Percentiles rank a stretch among this genome's conserved stretches.
These are phyloP conservation scores for Scutellaria barbata DNA, from an alignment of 257 asterid species.

Conservation along the genomic window DNA sequence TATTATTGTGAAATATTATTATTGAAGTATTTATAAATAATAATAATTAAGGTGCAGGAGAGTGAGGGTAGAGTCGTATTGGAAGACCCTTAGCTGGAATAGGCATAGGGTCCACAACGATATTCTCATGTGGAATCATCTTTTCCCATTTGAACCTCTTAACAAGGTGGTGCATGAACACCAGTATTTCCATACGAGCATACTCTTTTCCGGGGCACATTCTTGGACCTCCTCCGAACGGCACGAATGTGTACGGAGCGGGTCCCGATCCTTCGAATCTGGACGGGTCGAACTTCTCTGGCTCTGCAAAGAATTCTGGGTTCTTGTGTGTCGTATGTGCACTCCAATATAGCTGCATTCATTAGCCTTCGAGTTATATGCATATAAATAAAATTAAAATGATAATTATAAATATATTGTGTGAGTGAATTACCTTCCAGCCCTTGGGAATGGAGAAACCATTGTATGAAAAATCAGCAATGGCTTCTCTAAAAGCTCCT, in stretches of 20 bases:
- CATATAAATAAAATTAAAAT: not conserved
- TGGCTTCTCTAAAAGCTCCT: conserved; percentile 66
- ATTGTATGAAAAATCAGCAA: conserved; percentile 47
- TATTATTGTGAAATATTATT: not conserved
- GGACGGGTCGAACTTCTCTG: conserved; percentile 58
- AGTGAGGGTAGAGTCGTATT: conserved; percentile 51
- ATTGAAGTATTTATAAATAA: no score
- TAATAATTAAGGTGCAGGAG: not conserved
- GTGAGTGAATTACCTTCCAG: conserved; percentile 54
- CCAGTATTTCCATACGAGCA: conserved; percentile 53
- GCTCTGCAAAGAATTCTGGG: conserved; percentile 50
- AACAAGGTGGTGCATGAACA: conserved; percentile 60
- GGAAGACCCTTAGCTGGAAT: conserved; percentile 61
- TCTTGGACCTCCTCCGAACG: conserved; percentile 64
- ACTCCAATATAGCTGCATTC: conserved; percentile 50
- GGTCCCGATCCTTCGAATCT: conserved; percentile 62
- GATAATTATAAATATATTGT: no score
- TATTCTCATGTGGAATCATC: conserved; percentile 51
- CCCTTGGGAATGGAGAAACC: conserved; percentile 65
- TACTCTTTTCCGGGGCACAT: conserved; percentile 67
- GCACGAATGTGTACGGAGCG: conserved; percentile 62
- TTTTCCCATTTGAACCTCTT: conserved; percentile 56
- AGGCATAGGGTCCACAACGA: conserved; percentile 54
- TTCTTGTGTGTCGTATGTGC: conserved; percentile 54
- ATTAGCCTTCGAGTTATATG: conserved; percentile 14